Base-by-base conservation (phyloP, 441 rosid genomes). In the Populus hybrid region DNA sequence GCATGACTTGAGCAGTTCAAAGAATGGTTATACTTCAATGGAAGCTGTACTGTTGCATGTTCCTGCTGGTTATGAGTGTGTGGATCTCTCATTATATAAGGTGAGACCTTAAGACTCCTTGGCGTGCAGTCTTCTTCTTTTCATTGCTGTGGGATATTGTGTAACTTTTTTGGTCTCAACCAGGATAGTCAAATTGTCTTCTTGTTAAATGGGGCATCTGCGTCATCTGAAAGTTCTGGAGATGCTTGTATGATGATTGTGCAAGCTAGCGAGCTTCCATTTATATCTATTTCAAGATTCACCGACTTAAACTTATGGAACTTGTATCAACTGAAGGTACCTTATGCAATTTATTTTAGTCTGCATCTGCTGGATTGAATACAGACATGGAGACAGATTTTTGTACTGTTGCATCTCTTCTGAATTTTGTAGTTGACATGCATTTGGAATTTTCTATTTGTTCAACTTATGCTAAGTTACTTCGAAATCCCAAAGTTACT, bases 41-140 rank as follows among this genome's bases (percentile, higher is more conserved):
- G 98, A 95, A 88, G 94, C 88, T 69, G 82, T 85, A 75, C 83
- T 93, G 82, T 82, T 93, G 75, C 89, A 86, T 74, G 75, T 95
- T 72, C 97, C 97, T 61, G 73, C 84, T 74, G 96, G 88, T 79
- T 87, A 89, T 80, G 80, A 71, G 61, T 90, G 92, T 77, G 95
- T 89, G 64, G 99, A 95, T 84, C 87, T 95, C 78, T 86, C 97
- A 40, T 82, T 95, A 40, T 90, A 95, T 77, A 95, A 95, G 99
- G 99, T 95, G 74, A 80, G 20, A 70, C 67, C 70, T 78, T 78
- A 76, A 64, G 35, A 59, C 34, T 65, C 80, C 75, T 72, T 24
- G n/a, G n/a, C 10, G 35, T 36, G 38, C 0, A 10, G 32, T 64
- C 67, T 78, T 36, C 73, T 42, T 59, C 2, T 65, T 71, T 69